Evolutionary conservation across 805 yeast genomes (phyloP), one percentile per base, ranked within the genome.

Genomic region (Pichia deserticola): DNA sequence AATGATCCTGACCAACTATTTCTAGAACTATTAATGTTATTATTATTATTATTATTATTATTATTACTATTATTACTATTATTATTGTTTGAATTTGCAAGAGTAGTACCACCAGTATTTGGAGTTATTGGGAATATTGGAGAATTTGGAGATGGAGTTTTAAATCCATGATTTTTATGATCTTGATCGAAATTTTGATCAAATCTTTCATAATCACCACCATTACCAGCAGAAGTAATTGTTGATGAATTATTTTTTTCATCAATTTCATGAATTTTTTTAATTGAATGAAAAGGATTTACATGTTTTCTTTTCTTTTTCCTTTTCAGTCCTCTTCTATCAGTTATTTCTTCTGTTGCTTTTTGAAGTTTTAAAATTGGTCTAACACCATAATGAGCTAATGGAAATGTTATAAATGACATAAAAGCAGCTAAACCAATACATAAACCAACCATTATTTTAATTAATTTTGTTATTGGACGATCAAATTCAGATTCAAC

Each of bases 311-410:
- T 53, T 13, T 51, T 52, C 34, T 47, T 55, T 44, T 54, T 55
- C 38, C 51, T 55, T 41, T 58, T 56, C 51, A 64, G 53, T 0
- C 69, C 71, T 20, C 70, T 56, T 35, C 75, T 70, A 44, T 69
- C 67, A 5, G 82, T 77, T 32, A 82, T 78, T 28, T 77, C 78
- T 61, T 88, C 96, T 0, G 96, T 87, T 0, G 95, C 96, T 54
- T 81, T 80, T 59, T 86, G 89, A 40, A 89, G 71, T 51, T 82
- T 76, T 40, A 87, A 76, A 51, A 89, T 88, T 0, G 97, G 97
- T 54, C 86, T 68, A 6, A 89, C 90, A 36, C 90, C 89, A 72
- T 82, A 85, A 51, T 86, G 89, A 0, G 96, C 89, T 48, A 89
- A 65, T 5, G 93, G 90, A 62, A 89, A 77, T 1, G 96, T 87